Conservation (phyloP, 1,284 basidiomycete species). For the Naganishia sp. region DNA sequence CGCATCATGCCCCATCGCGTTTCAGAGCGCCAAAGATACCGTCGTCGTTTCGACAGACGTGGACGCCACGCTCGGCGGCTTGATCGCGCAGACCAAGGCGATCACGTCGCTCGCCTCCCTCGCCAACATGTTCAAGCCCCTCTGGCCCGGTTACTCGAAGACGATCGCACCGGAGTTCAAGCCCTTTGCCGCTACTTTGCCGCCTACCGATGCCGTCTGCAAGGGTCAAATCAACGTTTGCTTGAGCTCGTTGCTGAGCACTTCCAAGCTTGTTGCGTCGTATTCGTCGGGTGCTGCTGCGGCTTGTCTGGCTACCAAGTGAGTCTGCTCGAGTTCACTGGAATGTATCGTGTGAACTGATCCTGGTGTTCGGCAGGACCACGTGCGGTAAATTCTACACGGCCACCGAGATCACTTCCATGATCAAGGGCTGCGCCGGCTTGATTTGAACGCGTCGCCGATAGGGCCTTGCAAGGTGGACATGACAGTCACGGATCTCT, state of each 20-base stretch:
- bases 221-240: slow-evolving; percentile 5
- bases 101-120: not conserved
- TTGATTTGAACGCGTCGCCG: not conserved
- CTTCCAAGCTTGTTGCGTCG: slow-evolving; percentile 7
- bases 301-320: slow-evolving; percentile 4
- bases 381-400: slow-evolving; percentile 13
- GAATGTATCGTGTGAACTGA: not conserved
- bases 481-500: no score
- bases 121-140: slow-evolving; percentile 7
- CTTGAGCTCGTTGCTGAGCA: slow-evolving; percentile 6
- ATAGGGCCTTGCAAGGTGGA: no score
- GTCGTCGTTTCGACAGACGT: not conserved
- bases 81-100: slow-evolving; percentile 12
- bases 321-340: not conserved
- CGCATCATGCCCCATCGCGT: slow-evolving; percentile 2
- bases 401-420: not conserved
- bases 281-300: not conserved
- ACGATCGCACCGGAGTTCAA: slow-evolving; percentile 7
- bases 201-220: slow-evolving; percentile 10
- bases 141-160: slow-evolving; percentile 1
- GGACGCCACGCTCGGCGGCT: slow-evolving; percentile 4
- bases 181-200: slow-evolving; percentile 5
- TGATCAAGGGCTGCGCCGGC: slow-evolving; percentile 6
- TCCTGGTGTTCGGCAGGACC: not conserved
- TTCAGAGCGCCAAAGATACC: not conserved